Conservation (phyloP, 1,139 yeast genomes). For the Kodamaea sp. region DNA sequence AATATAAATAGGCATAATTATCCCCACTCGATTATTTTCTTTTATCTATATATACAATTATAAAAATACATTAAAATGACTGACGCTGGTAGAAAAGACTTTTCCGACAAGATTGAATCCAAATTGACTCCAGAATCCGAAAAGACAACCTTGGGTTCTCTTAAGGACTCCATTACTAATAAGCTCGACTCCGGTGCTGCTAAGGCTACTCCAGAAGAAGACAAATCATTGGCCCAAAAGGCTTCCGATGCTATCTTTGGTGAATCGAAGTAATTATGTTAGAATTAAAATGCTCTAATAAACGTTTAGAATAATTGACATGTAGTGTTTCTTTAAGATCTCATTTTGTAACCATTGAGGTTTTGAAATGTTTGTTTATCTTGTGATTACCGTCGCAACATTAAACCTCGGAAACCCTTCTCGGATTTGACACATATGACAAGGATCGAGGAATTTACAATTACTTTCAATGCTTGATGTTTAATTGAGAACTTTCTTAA, state of each 20-base stretch:
- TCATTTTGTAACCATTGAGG: too few species aligned
- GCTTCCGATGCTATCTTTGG: slow-evolving; percentile 48
- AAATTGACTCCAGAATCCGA: slow-evolving; percentile 67
- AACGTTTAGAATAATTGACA: too few species aligned
- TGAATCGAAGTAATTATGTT: slow-evolving; percentile 12
- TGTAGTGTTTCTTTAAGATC: too few species aligned
- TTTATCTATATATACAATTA: slow-evolving; percentile 4
- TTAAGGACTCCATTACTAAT: slow-evolving; percentile 69
- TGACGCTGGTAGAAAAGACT: slow-evolving; percentile 74
- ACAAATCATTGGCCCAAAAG: slow-evolving; percentile 68
- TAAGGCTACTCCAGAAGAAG: slow-evolving; percentile 53
- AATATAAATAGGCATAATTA: slow-evolving; percentile 5
- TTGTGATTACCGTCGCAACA: too few species aligned
- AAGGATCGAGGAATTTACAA: too few species aligned
- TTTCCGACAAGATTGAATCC: slow-evolving; percentile 67
- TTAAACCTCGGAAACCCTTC: too few species aligned
- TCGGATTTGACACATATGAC: too few species aligned
- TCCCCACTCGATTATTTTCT: background rate
- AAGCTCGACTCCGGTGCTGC: slow-evolving; percentile 61
- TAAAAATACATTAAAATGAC: slow-evolving; percentile 42
- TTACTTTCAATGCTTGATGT: too few species aligned
- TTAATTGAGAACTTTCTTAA: too few species aligned
- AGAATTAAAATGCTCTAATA: too few species aligned
- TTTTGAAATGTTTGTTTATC: too few species aligned
- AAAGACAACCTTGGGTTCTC: slow-evolving; percentile 61